Evolutionary conservation across 2,329 filamentous ascomycete species (phyloP).

Genomic region (Alternaria angustiovoidea): DNA sequence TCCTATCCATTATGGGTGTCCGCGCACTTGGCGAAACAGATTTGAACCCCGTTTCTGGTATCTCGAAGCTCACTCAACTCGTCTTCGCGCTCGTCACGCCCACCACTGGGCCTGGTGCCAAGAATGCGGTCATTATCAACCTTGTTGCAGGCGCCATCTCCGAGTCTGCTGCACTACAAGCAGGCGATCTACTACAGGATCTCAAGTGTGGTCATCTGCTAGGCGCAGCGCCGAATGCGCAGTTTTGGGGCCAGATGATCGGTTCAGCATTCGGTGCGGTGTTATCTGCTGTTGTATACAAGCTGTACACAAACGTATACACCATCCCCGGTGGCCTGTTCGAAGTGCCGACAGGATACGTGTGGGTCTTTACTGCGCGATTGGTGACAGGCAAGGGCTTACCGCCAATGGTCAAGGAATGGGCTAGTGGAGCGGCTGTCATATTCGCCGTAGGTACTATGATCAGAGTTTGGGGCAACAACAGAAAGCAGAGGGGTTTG

Average conservation of each 20-base stretch:
- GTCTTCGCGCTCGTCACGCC: constrained; percentile 93
- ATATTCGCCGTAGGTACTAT: constrained; percentile 78
- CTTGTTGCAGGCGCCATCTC: constrained; percentile 90
- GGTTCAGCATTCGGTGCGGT: constrained; percentile 87
- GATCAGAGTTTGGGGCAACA: constrained; percentile 62
- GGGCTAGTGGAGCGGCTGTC: constrained; percentile 75
- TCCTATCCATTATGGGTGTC: constrained; percentile 70
- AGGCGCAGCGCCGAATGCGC: constrained; percentile 89
- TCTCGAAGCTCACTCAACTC: constrained; percentile 94
- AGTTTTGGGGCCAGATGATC: constrained; percentile 96
- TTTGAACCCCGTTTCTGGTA: constrained; percentile 93
- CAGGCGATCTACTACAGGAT: constrained; percentile 96
- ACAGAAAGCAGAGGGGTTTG: constrained; percentile 42
- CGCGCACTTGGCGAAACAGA: constrained; percentile 81
- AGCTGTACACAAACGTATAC: constrained; percentile 89
- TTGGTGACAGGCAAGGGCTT: constrained; percentile 91
- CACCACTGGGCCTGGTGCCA: constrained; percentile 58
- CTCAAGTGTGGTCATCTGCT: constrained; percentile 95
- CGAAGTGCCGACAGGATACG: constrained; percentile 91
- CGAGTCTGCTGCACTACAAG: constrained; percentile 86
- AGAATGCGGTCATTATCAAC: constrained; percentile 92
- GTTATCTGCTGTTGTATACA: constrained; percentile 85
- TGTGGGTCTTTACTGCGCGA: constrained; percentile 96
- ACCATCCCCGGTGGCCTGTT: constrained; percentile 87
- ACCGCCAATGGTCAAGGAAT: constrained; percentile 82